Evolutionary conservation across 2,329 filamentous ascomycete species (phyloP).

Genomic region (Penicillium aurantiogriseum): DNA sequence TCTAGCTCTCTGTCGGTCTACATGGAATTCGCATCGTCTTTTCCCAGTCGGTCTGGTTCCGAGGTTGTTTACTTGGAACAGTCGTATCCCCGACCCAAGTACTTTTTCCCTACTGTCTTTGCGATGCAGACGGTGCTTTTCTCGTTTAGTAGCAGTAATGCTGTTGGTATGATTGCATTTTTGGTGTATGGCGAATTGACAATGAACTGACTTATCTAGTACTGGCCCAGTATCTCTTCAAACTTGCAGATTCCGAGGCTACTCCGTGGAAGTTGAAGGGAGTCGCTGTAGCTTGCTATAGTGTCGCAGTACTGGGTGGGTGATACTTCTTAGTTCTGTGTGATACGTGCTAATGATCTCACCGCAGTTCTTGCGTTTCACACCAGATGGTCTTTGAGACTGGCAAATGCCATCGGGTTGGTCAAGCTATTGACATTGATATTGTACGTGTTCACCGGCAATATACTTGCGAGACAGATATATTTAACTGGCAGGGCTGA

Average conservation of each 20-base stretch:
- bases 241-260: constrained; percentile 51
- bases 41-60: constrained; percentile 64
- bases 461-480: rapidly evolving
- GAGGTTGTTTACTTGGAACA: constrained; percentile 70
- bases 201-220: constrained; percentile 33
- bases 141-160: constrained; percentile 66
- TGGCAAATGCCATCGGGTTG: constrained; percentile 57
- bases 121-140: constrained; percentile 63
- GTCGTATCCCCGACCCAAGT: constrained; percentile 62
- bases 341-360: neutral
- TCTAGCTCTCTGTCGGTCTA: constrained; percentile 58
- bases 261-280: constrained; percentile 66
- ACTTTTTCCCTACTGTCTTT: constrained; percentile 64
- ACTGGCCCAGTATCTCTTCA: constrained; percentile 62
- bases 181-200: too few species aligned
- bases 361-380: constrained; percentile 48
- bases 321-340: neutral
- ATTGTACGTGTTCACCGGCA: constrained; percentile 41
- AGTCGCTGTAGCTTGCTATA: constrained; percentile 64
- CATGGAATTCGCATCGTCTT: constrained; percentile 63
- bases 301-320: constrained; percentile 56
- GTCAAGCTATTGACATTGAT: constrained; percentile 62
- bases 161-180: constrained; percentile 40
- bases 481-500: neutral
- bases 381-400: constrained; percentile 57